These are phyloP conservation scores for Ustilago sp. DNA, from an alignment of 1,284 basidiomycete genomes.

Conservation along the genomic window DNA sequence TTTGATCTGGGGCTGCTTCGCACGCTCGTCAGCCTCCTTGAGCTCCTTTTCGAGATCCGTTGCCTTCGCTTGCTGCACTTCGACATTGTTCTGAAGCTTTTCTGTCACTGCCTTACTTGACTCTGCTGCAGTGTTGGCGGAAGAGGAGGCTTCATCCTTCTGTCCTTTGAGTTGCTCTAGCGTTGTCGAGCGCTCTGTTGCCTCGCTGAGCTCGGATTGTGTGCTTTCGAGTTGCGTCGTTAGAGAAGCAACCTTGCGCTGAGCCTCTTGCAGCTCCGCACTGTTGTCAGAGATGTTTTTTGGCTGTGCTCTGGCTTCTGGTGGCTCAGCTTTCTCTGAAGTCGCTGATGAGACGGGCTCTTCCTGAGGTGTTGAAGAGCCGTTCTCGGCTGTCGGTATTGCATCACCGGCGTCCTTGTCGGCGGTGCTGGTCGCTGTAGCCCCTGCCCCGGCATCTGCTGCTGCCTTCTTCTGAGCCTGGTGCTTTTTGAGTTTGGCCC, in stretches of 20 bases:
- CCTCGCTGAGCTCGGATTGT: constrained; percentile 21
- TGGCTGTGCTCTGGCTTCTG: not conserved
- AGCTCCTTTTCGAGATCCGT: constrained; percentile 29
- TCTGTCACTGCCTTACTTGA: constrained; percentile 14
- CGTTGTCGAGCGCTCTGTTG: constrained; percentile 13
- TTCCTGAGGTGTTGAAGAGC: constrained; percentile 14
- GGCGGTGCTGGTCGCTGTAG: constrained; percentile 4
- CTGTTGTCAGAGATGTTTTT: not conserved
- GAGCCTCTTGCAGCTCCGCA: constrained; percentile 25
- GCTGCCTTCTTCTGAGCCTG: constrained; percentile 56
- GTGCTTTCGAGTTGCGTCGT: constrained; percentile 29
- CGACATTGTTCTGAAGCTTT: constrained; percentile 28
- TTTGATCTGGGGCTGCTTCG: constrained; percentile 26
- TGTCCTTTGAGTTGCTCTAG: constrained; percentile 28
- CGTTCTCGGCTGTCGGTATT: constrained; percentile 23
- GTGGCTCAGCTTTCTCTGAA: not conserved
- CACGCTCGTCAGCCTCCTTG: constrained; percentile 24
- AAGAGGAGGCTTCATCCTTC: constrained; percentile 14
- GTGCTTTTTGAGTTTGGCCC: constrained; percentile 57
- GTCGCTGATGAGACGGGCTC: constrained; percentile 7
- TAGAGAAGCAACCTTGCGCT: constrained; percentile 16
- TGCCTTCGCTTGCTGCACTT: constrained; percentile 18
- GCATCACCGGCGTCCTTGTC: constrained; percentile 22
- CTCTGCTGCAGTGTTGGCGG: constrained; percentile 16
- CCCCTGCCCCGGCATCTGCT: constrained; percentile 37